Percentiles rank a stretch among this genome's conserved stretches.
Conservation (phyloP, 768 basidiomycete species). For the Leccinellum rugosiceps region DNA sequence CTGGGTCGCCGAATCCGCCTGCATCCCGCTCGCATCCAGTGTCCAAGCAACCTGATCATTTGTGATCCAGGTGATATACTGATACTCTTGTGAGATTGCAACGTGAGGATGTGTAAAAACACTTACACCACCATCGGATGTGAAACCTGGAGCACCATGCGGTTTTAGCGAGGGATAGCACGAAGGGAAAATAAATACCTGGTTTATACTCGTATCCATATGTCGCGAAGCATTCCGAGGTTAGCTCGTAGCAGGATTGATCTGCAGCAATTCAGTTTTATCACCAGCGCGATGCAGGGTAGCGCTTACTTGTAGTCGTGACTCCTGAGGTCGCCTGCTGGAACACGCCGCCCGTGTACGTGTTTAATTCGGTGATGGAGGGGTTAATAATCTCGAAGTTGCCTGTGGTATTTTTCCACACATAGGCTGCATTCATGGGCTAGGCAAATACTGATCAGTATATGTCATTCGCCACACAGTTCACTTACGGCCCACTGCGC, state of each 20-base stretch:
- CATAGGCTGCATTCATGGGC: constrained; percentile 77
- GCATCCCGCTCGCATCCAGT: constrained; percentile 59
- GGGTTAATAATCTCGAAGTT: constrained; percentile 57
- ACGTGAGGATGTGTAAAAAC: not conserved
- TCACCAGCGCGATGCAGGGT: not conserved
- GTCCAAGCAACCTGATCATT: constrained; percentile 66
- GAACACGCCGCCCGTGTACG: constrained; percentile 71
- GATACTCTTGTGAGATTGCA: constrained; percentile 6
- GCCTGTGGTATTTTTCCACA: constrained; percentile 61
- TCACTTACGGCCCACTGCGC: constrained; percentile 72
- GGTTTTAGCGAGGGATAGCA: not conserved
- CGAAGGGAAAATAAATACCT: constrained; percentile 35
- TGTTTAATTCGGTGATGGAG: constrained; percentile 51
- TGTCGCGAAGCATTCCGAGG: constrained; percentile 51
- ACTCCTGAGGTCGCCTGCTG: constrained; percentile 84
- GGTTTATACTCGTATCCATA: constrained; percentile 85
- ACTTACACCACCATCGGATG: constrained; percentile 47
- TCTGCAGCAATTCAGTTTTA: constrained; percentile 36
- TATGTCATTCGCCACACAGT: not conserved
- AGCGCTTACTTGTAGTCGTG: constrained; percentile 49
- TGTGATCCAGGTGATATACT: constrained; percentile 83
- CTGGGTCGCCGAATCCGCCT: constrained; percentile 49
- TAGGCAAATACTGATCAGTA: constrained; percentile 27
- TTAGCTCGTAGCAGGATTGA: constrained; percentile 61
- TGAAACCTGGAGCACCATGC: constrained; percentile 17